Percentiles rank a stretch among this genome's conserved stretches.
These are phyloP conservation scores for Termitomyces titanicus DNA, from an alignment of 768 basidiomycete genomes.

Conservation along the genomic window DNA sequence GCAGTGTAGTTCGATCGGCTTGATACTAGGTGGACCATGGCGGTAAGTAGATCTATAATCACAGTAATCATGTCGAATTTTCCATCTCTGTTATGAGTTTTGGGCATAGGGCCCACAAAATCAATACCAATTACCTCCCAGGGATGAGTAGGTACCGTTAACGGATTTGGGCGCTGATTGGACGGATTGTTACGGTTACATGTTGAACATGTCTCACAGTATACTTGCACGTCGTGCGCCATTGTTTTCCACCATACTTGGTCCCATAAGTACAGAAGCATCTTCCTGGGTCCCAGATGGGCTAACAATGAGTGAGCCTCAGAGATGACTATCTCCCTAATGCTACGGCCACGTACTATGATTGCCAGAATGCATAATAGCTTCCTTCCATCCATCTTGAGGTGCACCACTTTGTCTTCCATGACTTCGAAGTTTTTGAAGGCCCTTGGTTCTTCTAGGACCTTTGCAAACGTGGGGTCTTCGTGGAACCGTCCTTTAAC, in stretches of 20 bases:
- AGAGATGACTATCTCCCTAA: conserved; percentile 30
- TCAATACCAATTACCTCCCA: conserved; percentile 26
- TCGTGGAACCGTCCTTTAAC: conserved; percentile 16
- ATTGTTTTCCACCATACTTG: conserved; percentile 25
- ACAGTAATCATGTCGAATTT: background rate
- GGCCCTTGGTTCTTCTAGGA: conserved; percentile 9
- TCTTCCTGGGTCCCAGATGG: conserved; percentile 34
- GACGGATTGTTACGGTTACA: conserved; percentile 14
- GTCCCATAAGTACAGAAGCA: conserved; percentile 21
- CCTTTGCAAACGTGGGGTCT: conserved; percentile 24
- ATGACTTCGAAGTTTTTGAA: conserved; percentile 21
- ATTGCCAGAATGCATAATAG: conserved; percentile 10
- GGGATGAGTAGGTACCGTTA: conserved; percentile 14
- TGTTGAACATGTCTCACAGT: conserved; percentile 17
- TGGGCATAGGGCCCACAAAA: conserved; percentile 22
- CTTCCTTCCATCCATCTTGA: background rate
- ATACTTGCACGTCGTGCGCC: conserved; percentile 10
- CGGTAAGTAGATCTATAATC: background rate
- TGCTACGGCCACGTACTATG: conserved; percentile 3
- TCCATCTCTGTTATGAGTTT: background rate
- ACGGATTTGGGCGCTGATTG: conserved; percentile 15
- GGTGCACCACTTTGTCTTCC: conserved; percentile 18
- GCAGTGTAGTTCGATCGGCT: background rate
- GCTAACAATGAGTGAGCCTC: conserved; percentile 38
- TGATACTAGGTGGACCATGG: background rate